Evolutionary conservation across 2,329 filamentous ascomycete species (phyloP).

Genomic region (Epichloe brachyelytri): DNA sequence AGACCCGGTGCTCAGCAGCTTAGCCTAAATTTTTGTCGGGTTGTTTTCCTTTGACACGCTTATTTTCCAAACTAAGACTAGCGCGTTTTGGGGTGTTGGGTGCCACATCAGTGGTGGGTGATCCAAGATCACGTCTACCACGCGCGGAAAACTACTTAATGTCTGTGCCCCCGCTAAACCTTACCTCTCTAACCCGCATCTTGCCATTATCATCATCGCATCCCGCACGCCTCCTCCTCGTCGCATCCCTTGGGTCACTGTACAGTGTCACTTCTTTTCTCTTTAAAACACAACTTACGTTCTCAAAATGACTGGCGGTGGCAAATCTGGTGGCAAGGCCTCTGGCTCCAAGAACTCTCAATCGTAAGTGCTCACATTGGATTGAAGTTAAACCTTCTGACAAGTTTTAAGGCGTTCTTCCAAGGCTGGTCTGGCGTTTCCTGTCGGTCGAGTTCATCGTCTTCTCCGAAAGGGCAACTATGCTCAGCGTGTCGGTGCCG

Average conservation of each 20-base stretch:
- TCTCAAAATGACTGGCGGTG: constrained; percentile 98
- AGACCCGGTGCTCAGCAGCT: constrained; percentile 1
- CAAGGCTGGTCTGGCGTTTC: constrained; percentile 98
- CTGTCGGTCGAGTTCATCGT: constrained; percentile 98
- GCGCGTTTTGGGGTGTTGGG: constrained; percentile 8
- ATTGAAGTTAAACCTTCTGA: neutral
- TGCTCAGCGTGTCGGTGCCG: constrained; percentile 97
- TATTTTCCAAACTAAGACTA: constrained; percentile 22
- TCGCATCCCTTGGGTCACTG: constrained; percentile 7
- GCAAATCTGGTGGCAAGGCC: constrained; percentile 99
- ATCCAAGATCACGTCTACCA: constrained; percentile 34
- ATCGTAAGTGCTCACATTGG: constrained; percentile 57
- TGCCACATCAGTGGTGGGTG: constrained; percentile 21
- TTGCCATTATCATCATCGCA: constrained; percentile 25
- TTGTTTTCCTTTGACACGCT: constrained; percentile 8
- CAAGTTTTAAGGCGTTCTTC: constrained; percentile 68
- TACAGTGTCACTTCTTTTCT: neutral
- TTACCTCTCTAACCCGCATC: constrained; percentile 19
- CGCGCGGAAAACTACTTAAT: constrained; percentile 46
- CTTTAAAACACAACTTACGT: constrained; percentile 8
- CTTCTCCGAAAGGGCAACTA: constrained; percentile 99
- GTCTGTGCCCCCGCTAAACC: constrained; percentile 30
- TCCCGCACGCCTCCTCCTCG: constrained; percentile 16
- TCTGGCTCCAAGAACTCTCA: constrained; percentile 98
- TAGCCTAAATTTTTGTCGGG: constrained; percentile 18